These are phyloP conservation scores for Phytophthora crassamura DNA, from an alignment of 352 stramenopile species.

Conservation along the genomic window DNA sequence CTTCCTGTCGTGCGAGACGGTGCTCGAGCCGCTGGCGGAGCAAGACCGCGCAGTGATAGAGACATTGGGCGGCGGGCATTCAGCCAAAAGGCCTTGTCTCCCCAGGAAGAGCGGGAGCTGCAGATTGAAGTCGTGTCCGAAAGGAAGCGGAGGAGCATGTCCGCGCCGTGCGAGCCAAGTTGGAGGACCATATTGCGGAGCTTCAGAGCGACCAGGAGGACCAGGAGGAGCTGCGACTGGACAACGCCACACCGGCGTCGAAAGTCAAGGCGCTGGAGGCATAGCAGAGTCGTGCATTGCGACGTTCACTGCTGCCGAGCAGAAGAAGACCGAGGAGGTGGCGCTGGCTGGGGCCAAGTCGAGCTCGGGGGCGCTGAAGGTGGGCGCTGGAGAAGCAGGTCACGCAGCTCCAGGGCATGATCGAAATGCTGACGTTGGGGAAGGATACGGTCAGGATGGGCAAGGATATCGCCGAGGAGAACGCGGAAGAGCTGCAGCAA, in stretches of 20 bases:
- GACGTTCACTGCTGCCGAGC: conserved; percentile 65
- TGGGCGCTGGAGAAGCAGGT: conserved; percentile 68
- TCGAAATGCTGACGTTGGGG: too few relatives aligned
- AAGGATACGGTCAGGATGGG: conserved; percentile 91
- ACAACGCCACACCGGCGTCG: conserved; percentile 64
- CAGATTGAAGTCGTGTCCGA: conserved; percentile 61
- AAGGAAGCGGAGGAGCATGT: conserved; percentile 73
- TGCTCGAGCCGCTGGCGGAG: too few relatives aligned
- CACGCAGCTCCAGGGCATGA: conserved; percentile 76
- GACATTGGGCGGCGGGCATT: too few relatives aligned
- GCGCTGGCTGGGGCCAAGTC: conserved; percentile 74
- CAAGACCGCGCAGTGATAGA: too few relatives aligned
- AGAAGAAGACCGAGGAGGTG: too few relatives aligned
- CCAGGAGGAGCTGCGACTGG: conserved; percentile 60
- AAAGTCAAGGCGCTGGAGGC: conserved; percentile 71
- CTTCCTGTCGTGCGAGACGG: conserved; percentile 91
- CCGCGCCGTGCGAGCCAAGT: conserved; percentile 55
- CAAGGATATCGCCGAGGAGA: conserved; percentile 89
- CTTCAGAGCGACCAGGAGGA: conserved; percentile 62
- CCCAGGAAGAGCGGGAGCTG: conserved; percentile 49
- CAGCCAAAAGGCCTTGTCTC: conserved; percentile 6
- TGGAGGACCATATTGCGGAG: conserved; percentile 71
- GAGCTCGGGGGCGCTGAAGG: conserved; percentile 66
- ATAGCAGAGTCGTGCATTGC: conserved; percentile 68
- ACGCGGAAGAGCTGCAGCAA: conserved; percentile 71